phyloP scores from a whole-genome alignment of 495 filamentous ascomycete species.

The Aspergillus mulundensis region DNA sequence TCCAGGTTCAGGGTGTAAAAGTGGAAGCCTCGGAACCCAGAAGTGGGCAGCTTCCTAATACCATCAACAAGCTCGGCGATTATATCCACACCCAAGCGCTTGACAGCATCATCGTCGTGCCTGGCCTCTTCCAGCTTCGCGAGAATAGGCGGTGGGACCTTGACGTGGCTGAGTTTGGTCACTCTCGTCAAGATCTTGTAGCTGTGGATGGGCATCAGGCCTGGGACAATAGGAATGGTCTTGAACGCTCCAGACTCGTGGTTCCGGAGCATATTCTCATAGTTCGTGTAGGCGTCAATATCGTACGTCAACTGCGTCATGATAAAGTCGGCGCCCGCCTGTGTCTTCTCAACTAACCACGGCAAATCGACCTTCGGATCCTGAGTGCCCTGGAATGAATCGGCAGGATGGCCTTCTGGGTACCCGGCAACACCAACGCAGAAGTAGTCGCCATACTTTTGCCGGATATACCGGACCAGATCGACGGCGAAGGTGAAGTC shows the following conservation, averaged over 20 bases:
- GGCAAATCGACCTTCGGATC: slow-evolving; percentile 76
- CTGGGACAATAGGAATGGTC: slow-evolving; percentile 86
- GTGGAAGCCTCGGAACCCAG: slow-evolving; percentile 75
- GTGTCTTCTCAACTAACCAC: slow-evolving; percentile 84
- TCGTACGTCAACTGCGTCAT: slow-evolving; percentile 99
- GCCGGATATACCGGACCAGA: slow-evolving; percentile 82
- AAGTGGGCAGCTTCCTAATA: slow-evolving; percentile 59
- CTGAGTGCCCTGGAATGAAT: slow-evolving; percentile 75
- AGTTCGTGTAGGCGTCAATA: slow-evolving; percentile 70
- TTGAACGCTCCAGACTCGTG: slow-evolving; percentile 86
- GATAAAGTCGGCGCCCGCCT: slow-evolving; percentile 93
- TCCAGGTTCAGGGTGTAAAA: slow-evolving; percentile 98
- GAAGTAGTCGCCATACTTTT: slow-evolving; percentile 88
- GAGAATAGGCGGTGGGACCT: slow-evolving; percentile 66
- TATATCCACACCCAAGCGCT: slow-evolving; percentile 51
- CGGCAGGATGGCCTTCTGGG: slow-evolving; percentile 94
- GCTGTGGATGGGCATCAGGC: slow-evolving; percentile 95
- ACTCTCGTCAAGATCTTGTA: slow-evolving; percentile 93
- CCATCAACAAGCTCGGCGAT: slow-evolving; percentile 40
- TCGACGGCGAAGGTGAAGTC: slow-evolving; percentile 90
- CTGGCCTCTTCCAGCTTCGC: slow-evolving; percentile 72
- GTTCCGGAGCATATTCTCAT: slow-evolving; percentile 71
- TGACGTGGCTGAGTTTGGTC: slow-evolving; percentile 91
- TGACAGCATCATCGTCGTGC: slow-evolving; percentile 89
- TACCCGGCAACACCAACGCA: slow-evolving; percentile 94